Conservation (phyloP, 495 filamentous ascomycete genomes). For the Penicillium bovifimosum region DNA sequence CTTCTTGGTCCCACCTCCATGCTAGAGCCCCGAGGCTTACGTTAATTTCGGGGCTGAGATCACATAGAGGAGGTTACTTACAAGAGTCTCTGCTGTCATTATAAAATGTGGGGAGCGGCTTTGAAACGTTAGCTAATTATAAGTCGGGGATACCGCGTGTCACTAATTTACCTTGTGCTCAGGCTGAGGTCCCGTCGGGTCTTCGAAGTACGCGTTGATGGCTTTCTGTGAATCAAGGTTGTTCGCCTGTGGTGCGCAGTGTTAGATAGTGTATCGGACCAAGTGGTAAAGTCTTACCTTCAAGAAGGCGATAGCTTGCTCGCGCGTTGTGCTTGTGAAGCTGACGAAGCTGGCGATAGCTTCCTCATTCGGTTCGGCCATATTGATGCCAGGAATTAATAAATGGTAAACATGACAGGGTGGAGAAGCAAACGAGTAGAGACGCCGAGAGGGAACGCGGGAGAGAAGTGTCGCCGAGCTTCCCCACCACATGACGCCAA, state of each 20-base stretch:
- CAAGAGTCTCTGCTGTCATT: slow-evolving; percentile 21
- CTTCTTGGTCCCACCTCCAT: slow-evolving; percentile 52
- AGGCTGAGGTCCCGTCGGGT: slow-evolving; percentile 37
- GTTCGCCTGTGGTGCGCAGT: slow-evolving; percentile 34
- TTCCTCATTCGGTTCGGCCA: slow-evolving; percentile 44
- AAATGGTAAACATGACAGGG: slow-evolving; percentile 3
- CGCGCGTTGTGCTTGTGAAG: slow-evolving; percentile 41
- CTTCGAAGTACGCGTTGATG: slow-evolving; percentile 50
- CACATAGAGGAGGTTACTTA: slow-evolving; percentile 4
- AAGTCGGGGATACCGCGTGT: slow-evolving; percentile 6
- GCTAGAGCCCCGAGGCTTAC: slow-evolving; percentile 28
- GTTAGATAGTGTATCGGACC: slow-evolving; percentile 1
- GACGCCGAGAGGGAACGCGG: background rate
- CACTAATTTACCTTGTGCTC: slow-evolving; percentile 25
- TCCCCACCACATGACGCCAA: slow-evolving; percentile 41
- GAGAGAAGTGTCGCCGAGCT: slow-evolving; percentile 16
- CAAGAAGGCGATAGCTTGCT: slow-evolving; percentile 43
- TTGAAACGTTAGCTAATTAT: background rate
- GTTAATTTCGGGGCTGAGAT: background rate
- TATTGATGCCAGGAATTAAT: slow-evolving; percentile 10
- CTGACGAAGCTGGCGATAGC: slow-evolving; percentile 43
- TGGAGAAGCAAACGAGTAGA: background rate
- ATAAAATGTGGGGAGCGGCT: slow-evolving; percentile 19
- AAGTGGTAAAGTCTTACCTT: slow-evolving; percentile 27
- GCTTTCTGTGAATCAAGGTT: slow-evolving; percentile 45